Base-by-base conservation (phyloP, 2,329 filamentous ascomycete genomes). In the Furcasterigmium sp. region DNA sequence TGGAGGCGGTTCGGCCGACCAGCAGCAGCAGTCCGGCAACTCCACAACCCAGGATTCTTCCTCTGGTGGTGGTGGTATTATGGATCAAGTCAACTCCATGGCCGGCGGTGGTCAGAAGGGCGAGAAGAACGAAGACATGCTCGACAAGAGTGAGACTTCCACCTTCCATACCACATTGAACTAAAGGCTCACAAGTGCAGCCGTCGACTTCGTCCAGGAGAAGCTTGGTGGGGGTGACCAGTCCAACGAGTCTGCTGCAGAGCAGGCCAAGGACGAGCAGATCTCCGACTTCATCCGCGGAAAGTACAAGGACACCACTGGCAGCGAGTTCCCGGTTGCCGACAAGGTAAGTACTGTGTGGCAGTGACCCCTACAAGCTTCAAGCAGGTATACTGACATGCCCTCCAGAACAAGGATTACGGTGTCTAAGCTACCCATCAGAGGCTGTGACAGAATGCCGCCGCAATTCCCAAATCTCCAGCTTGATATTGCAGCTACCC, bases 181-280 rank as follows among this genome's bases (percentile, higher is more conserved):
- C 17, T 25, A 13, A 8, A 41, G 9, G 28, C 20, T 32, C 14
- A 15, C 30, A 30, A 8, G 8, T 18, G 13, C 50, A 91, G 87
- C 78, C 41, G 71, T 91, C 70, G 87, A 93, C 63, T 80, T 76
- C 50, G 76, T 90, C 19, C 88, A 94, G 65, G 80, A 93, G 64
- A 67, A 90, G 59, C 58, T 93, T 14, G 80, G 81, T 29, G 69
- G 80, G 52, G 87, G 87, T 15, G 58, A 76, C 37, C 87, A 93
- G 68, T 70, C 76, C 66, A 87, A 88, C 59, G 85, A 85, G 63
- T 72, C 64, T 40, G 87, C 87, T 5, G 58, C 81, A 17, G 88
- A 94, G 67, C 87, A 94, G 67, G 85, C 84, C 54, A 91, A 91
- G 69, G 88, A 93, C 60, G 84, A 88, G 63, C 72, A 85, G 60